A percentile compares a stretch with the other conserved stretches of the same genome.
These are phyloP conservation scores for Chlorella sorokiniana DNA, from an alignment of 139 green algal genomes.

Conservation along the genomic window DNA sequence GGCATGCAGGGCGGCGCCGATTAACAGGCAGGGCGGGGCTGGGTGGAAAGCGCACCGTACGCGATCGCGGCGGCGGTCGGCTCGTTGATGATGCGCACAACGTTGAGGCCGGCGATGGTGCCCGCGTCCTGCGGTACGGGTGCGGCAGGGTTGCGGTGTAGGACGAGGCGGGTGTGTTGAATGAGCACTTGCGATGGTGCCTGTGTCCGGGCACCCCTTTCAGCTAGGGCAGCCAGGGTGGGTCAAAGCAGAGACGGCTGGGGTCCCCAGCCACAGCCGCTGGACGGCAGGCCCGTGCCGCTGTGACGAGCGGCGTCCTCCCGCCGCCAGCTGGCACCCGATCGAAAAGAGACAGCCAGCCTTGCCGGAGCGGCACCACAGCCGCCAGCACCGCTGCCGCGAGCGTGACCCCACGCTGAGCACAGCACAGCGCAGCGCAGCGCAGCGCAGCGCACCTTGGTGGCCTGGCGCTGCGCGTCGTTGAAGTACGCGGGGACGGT, in stretches of 20 bases:
- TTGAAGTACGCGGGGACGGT: conserved; percentile 99
- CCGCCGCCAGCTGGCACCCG: no score
- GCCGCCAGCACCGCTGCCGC: not conserved
- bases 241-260: no score
- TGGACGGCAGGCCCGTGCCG: no score
- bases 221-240: no score
- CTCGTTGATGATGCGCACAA: conserved; percentile 98
- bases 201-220: no score
- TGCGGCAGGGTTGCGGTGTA: not conserved
- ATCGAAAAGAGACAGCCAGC: no score
- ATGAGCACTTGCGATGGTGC: no score
- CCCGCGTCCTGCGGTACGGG: conserved; percentile 46
- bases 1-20: no score
- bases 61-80: conserved; percentile 95
- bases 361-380: not conserved
- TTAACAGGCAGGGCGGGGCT: no score
- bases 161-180: not conserved
- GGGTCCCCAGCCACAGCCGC: no score
- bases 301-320: no score
- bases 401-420: not conserved
- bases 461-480: conserved; percentile 97
- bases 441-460: conserved; percentile 76
- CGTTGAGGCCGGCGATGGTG: conserved; percentile 85
- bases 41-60: no score
- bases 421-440: not conserved